Evolutionary conservation across 345 rosid species (phyloP).

Genomic region (Gossypioides kirkii): DNA sequence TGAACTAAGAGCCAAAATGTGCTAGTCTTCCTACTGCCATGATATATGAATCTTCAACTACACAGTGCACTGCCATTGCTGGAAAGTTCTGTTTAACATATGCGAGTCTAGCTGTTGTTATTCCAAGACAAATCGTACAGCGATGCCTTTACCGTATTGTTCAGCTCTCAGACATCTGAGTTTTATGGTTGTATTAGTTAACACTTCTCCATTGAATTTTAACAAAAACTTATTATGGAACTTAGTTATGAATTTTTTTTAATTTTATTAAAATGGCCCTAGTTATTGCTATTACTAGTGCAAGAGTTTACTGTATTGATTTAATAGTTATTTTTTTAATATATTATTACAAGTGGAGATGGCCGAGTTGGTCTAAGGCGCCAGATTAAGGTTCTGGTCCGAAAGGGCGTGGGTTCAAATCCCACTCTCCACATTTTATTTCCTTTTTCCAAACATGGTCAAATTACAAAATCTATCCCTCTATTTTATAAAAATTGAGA

Average conservation of each 20-base stretch:
- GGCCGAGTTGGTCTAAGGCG: conserved; percentile 86
- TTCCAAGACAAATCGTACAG: neutral
- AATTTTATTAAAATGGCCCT: too few species aligned
- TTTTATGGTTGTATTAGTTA: neutral
- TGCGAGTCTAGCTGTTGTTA: neutral
- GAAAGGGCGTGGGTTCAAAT: conserved; percentile 83
- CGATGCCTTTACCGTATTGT: neutral
- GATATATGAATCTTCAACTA: neutral
- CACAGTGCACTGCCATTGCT: neutral
- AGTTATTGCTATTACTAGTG: too few species aligned
- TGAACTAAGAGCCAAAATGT: neutral
- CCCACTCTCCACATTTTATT: conserved; percentile 44
- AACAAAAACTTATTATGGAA: neutral
- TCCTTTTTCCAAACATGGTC: too few species aligned
- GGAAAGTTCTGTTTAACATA: neutral
- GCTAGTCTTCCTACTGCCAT: neutral
- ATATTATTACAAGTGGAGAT: conserved; percentile 35
- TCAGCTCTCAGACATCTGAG: neutral
- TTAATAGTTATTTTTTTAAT: too few species aligned
- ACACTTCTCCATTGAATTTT: neutral
- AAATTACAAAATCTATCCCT: too few species aligned
- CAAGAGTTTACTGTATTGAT: too few species aligned
- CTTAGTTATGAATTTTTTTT: neutral
- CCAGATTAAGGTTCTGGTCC: conserved; percentile 65
- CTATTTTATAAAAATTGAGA: too few species aligned